Evolutionary conservation across 148 eudicot genomes (phyloP), one percentile per base, ranked within the genome.

Genomic region (Spergularia marina): DNA sequence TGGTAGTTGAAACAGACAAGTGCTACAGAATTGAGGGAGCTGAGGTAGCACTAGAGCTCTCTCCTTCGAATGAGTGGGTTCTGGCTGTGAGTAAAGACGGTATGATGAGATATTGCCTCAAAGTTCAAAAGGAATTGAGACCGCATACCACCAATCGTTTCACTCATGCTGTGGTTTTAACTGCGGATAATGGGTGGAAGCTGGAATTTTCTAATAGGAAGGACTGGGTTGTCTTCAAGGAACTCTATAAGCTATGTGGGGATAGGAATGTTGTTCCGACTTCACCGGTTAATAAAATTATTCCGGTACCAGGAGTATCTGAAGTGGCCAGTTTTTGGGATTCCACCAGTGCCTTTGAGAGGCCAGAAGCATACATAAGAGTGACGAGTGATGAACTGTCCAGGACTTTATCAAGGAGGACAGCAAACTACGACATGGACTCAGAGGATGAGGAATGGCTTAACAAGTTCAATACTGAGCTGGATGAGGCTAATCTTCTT

Each of bases 371-470:
- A 51, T 95, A 92, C 82, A 92, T 95, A 30, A 80, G 74, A 65
- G 72, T 80, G 73, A 80, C 76, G 39, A 90, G 85, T 74, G 91
- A 90, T 83, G 98, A 95, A 84, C 78, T 95, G 78, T 82, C 92
- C 44, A 86, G 94, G 76, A 87, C 89, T 57, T 79, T 95, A 80
- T 84, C 73, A 20, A 89, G 85, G 87, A 86, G 77, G 75, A 80
- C 83, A 65, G 84, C 89, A 25, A 89, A 71, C 80, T 95, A 95
- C 76, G 97, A 92, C 72, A 80, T 92, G 91, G 97, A 90, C 76
- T 84, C 83, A 21, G 94, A 89, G 51, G 98, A 92, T 85, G 94
- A 95, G 64, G 84, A 82, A 49, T 95, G 96, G 96, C 84, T 95
- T 39, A 74, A 55, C 55, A 82, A 88, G 70, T 76, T 82, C 36